These are phyloP conservation scores for Aspergillus sp. DNA, from an alignment of 2,329 filamentous ascomycete genomes.

Conservation along the genomic window DNA sequence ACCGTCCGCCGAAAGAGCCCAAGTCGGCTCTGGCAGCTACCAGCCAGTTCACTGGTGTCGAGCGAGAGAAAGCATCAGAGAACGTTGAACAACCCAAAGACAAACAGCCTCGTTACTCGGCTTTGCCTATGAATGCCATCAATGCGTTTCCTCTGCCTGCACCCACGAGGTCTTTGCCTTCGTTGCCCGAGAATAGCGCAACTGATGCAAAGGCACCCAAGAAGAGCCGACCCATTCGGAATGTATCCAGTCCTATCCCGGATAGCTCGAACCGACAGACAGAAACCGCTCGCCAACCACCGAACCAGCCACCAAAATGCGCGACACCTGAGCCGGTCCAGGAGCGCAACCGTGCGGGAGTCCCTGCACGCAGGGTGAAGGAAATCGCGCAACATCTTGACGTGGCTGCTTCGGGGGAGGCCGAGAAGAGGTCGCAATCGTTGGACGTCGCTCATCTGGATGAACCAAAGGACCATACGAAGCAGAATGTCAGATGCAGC, in stretches of 20 bases:
- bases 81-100: background rate
- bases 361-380: conserved; percentile 21
- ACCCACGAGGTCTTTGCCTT: conserved; percentile 28
- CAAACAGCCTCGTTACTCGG: conserved; percentile 14
- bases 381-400: conserved; percentile 15
- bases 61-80: background rate
- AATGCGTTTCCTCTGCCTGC: conserved; percentile 30
- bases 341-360: conserved; percentile 16
- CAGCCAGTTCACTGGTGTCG: background rate
- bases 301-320: too few relatives aligned
- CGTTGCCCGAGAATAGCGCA: conserved; percentile 16
- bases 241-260: too few relatives aligned
- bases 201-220: background rate
- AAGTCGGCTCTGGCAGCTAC: background rate
- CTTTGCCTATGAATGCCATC: conserved; percentile 20
- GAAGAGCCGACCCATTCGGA: background rate
- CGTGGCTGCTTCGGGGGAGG: background rate
- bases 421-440: background rate
- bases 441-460: background rate
- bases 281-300: background rate
- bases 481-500: background rate
- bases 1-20: background rate
- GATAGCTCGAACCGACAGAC: background rate
- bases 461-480: background rate
- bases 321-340: background rate